These are phyloP conservation scores for Vanderwaltozyma polyspora DNA, from an alignment of 805 yeast species.

Conservation along the genomic window DNA sequence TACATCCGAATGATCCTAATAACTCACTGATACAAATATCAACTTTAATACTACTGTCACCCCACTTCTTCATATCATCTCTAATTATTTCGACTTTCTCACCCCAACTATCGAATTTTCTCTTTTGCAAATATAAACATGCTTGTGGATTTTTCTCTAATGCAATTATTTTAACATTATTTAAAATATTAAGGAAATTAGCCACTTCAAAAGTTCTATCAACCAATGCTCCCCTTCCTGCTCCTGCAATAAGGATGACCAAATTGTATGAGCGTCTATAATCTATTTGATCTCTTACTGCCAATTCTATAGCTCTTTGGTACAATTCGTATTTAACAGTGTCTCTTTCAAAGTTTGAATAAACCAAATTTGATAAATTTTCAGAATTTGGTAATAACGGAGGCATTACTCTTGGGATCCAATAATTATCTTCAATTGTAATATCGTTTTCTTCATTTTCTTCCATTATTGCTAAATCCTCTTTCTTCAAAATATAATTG, in stretches of 20 bases:
- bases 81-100: slow-evolving; percentile 38
- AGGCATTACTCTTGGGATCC: slow-evolving; percentile 23
- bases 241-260: slow-evolving; percentile 58
- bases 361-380: slow-evolving; percentile 47
- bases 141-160: slow-evolving; percentile 67
- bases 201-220: slow-evolving; percentile 39
- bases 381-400: slow-evolving; percentile 68
- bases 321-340: slow-evolving; percentile 56
- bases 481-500: slow-evolving; percentile 31
- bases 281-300: slow-evolving; percentile 32
- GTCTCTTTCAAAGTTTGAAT: slow-evolving; percentile 65
- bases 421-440: neutral
- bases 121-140: slow-evolving; percentile 34
- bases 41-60: slow-evolving; percentile 27
- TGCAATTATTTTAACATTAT: slow-evolving; percentile 36
- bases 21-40: slow-evolving; percentile 70
- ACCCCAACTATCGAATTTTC: slow-evolving; percentile 45
- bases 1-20: slow-evolving; percentile 86
- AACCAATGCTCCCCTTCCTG: slow-evolving; percentile 80
- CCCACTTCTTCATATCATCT: slow-evolving; percentile 50
- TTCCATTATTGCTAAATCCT: slow-evolving; percentile 13
- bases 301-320: slow-evolving; percentile 48
- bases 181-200: slow-evolving; percentile 16
- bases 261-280: neutral
- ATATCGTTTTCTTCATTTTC: neutral